Evolutionary conservation across 805 yeast genomes (phyloP).

Genomic region (Candida fluviatilis): DNA sequence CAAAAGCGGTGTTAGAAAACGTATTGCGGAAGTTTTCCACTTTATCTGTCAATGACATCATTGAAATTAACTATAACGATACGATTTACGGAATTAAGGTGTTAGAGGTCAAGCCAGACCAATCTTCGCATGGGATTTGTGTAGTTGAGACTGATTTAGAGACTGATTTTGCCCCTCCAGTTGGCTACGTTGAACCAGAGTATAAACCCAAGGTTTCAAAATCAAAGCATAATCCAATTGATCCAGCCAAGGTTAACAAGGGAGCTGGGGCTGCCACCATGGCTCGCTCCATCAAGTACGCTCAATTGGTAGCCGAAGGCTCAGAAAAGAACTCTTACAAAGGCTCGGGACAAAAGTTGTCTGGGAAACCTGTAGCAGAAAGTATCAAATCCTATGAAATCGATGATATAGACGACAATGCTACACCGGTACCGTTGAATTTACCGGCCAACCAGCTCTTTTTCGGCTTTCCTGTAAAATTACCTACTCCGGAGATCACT

Average conservation of each 20-base stretch:
- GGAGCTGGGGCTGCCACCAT: slow-evolving; percentile 59
- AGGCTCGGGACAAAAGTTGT: slow-evolving; percentile 69
- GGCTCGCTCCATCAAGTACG: slow-evolving; percentile 71
- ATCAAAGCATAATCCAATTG: slow-evolving; percentile 29
- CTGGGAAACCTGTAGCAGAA: slow-evolving; percentile 48
- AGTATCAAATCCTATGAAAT: slow-evolving; percentile 25
- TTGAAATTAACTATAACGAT: slow-evolving; percentile 81
- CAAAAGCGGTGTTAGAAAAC: slow-evolving; percentile 93
- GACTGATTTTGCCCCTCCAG: slow-evolving; percentile 98
- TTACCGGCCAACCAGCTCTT: slow-evolving; percentile 85
- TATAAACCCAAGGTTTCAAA: slow-evolving; percentile 40
- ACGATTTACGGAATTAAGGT: slow-evolving; percentile 75
- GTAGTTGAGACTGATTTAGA: slow-evolving; percentile 95
- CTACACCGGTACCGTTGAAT: slow-evolving; percentile 65
- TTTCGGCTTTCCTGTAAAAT: slow-evolving; percentile 83
- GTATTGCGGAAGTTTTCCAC: slow-evolving; percentile 88
- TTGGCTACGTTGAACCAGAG: slow-evolving; percentile 94
- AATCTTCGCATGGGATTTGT: slow-evolving; percentile 65
- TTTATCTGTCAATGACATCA: slow-evolving; percentile 75
- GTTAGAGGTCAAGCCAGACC: slow-evolving; percentile 81
- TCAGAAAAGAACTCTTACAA: slow-evolving; percentile 30
- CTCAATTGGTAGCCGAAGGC: slow-evolving; percentile 48
- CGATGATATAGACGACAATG: slow-evolving; percentile 47
- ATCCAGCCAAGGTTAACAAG: slow-evolving; percentile 30
- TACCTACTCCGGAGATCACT: slow-evolving; percentile 29